Evolutionary conservation across 352 stramenopile species (phyloP).

Genomic region (Globisporangium orthogonon): DNA sequence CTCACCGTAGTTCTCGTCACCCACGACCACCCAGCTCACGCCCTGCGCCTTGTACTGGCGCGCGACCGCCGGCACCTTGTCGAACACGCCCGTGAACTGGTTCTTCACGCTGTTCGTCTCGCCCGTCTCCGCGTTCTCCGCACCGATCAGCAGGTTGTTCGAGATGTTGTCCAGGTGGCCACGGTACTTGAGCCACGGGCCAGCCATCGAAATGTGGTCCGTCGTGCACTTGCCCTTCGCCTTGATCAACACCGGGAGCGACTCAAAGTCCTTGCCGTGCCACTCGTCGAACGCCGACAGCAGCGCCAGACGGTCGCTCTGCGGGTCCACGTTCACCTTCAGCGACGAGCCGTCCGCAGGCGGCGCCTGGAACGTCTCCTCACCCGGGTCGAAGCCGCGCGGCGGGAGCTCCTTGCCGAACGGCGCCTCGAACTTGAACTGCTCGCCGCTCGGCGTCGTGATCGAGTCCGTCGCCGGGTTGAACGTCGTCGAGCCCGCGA

Average conservation of each 20-base stretch:
- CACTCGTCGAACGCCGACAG: slow-evolving; percentile 86
- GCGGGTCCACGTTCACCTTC: slow-evolving; percentile 73
- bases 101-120: slow-evolving; percentile 92
- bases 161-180: slow-evolving; percentile 94
- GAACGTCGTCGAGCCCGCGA: slow-evolving; percentile 88
- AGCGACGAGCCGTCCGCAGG: slow-evolving; percentile 57
- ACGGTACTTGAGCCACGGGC: slow-evolving; percentile 93
- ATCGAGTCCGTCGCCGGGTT: slow-evolving; percentile 90
- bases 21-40: slow-evolving; percentile 89
- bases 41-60: slow-evolving; percentile 89
- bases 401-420: slow-evolving; percentile 89
- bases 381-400: slow-evolving; percentile 86
- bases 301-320: slow-evolving; percentile 85
- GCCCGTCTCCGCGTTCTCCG: slow-evolving; percentile 90
- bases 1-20: slow-evolving; percentile 94
- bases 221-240: slow-evolving; percentile 95
- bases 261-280: slow-evolving; percentile 84
- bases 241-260: slow-evolving; percentile 91
- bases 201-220: slow-evolving; percentile 93
- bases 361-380: slow-evolving; percentile 91
- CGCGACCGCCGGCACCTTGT: slow-evolving; percentile 87
- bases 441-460: slow-evolving; percentile 70
- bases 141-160: slow-evolving; percentile 93
- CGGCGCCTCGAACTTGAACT: slow-evolving; percentile 89
- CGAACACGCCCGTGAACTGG: slow-evolving; percentile 81